Conservation (phyloP, 257 asterid genomes). For the Verbascum thapsus region DNA sequence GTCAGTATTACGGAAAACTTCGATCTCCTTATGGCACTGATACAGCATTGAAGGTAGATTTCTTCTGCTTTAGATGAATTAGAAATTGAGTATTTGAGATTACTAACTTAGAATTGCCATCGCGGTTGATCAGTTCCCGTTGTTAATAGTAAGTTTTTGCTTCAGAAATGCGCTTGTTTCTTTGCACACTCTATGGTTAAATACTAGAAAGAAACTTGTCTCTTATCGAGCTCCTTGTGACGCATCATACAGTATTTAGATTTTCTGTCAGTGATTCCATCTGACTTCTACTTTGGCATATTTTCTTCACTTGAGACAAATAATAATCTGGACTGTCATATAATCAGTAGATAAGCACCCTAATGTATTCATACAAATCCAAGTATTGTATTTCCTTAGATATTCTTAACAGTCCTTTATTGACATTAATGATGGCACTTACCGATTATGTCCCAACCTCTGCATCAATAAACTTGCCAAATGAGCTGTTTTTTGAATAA, state of each 20-base stretch:
- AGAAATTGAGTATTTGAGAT: not conserved
- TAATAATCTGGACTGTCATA: no score
- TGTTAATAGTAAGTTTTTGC: not conserved
- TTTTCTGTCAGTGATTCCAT: not conserved
- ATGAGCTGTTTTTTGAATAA: not conserved
- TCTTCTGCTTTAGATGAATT: not conserved
- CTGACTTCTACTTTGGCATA: no score
- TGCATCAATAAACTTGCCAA: not conserved
- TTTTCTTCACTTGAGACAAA: no score
- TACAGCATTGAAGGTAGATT: slow-evolving; percentile 56
- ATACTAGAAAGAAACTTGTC: not conserved
- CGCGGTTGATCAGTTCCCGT: not conserved
- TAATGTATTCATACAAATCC: not conserved
- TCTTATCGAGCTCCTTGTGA: not conserved
- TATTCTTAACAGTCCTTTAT: not conserved
- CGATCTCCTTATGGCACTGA: slow-evolving; percentile 92
- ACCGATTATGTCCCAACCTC: not conserved
- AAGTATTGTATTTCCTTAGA: not conserved
- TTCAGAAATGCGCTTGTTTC: not conserved
- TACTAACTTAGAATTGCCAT: not conserved
- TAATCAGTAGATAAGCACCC: not conserved
- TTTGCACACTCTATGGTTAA: not conserved
- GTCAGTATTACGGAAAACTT: slow-evolving; percentile 86
- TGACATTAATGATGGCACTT: not conserved
- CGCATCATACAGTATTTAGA: not conserved